These are phyloP conservation scores for Papiliotrema laurentii DNA, from an alignment of 1,284 basidiomycete genomes.

Conservation along the genomic window DNA sequence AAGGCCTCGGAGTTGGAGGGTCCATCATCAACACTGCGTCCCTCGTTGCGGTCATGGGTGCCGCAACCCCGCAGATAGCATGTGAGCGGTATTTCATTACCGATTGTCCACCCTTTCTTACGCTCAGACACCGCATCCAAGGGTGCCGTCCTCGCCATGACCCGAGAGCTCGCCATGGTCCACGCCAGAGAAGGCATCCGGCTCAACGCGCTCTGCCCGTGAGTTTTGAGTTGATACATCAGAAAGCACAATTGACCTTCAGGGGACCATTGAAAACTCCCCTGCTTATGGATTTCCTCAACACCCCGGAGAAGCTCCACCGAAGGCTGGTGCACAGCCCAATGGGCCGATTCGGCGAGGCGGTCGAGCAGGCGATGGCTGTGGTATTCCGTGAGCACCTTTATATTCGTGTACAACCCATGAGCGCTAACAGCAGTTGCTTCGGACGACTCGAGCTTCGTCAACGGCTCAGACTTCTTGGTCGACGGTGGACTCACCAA, in stretches of 20 bases:
- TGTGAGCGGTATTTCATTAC: conserved; percentile 57
- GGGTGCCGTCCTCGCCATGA: conserved; percentile 97
- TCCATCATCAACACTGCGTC: conserved; percentile 95
- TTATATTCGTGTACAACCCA: neutral
- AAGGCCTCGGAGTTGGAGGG: conserved; percentile 75
- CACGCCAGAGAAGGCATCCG: conserved; percentile 95
- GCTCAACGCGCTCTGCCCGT: conserved; percentile 93
- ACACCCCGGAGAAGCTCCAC: conserved; percentile 92
- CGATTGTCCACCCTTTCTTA: neutral
- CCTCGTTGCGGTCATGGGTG: conserved; percentile 88
- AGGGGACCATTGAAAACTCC: conserved; percentile 90
- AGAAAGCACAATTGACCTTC: conserved; percentile 6
- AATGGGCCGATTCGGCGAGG: conserved; percentile 95
- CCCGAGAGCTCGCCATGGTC: conserved; percentile 92
- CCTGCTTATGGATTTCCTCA: conserved; percentile 93
- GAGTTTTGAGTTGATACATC: conserved; percentile 42
- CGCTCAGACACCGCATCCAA: conserved; percentile 49
- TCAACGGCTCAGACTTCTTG: conserved; percentile 82
- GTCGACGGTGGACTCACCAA: conserved; percentile 87
- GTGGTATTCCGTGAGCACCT: conserved; percentile 73
- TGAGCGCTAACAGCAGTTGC: conserved; percentile 37
- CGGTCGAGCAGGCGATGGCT: conserved; percentile 85
- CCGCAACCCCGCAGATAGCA: conserved; percentile 91
- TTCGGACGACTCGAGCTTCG: conserved; percentile 51
- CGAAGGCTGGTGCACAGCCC: conserved; percentile 86